Base-by-base conservation (phyloP, 2,329 filamentous ascomycete species). In the Triangularia verruculosa region DNA sequence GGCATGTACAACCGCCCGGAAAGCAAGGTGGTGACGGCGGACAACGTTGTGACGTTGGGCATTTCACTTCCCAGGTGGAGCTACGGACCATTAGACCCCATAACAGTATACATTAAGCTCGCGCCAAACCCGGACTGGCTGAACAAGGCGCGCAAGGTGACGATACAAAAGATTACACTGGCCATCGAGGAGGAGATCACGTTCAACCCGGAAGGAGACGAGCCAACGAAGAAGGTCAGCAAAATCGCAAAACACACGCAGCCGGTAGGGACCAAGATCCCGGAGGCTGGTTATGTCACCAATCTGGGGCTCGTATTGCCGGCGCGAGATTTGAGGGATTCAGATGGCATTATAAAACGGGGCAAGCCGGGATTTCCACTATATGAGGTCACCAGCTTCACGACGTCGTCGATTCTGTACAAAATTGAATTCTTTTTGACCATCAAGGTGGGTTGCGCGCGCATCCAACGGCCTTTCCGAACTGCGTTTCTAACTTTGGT, bases 1-100 rank as follows among this genome's bases (percentile, higher is more conserved):
- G 95, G 95, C 77, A 98, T 98, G 95, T 99, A 98, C 81, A 98
- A 98, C 78, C 89, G 93, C 61, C 94, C 93, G 15, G 94, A 97
- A 76, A 90, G 90, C 64, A 92, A 92, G 62, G 90, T 96, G 72
- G 86, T 89, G 65, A 91, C 93, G 30, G 87, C 90, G 59, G 95
- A 98, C 78, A 95, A 96, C 76, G 80, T 98, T 61, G 92, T 98
- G 65, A 96, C 92, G 8, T 81, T 98, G 61, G 92, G 91, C 54
- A 96, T 97, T 70, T 96, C 93, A 66, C 82, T 99, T 69, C 94
- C 95, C 24, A 87, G 93, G 66, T 97, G 94, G 93, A 97, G 93
- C 67, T 99, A 98, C 75, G 95, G 95, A 0, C 95, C 95, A 4
- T 84, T 94, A 65, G 95, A 99, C 75, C 94, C 94, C 7, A 94